Base-by-base conservation (phyloP, 768 basidiomycete genomes). In the Xanthoconium stramineum region DNA sequence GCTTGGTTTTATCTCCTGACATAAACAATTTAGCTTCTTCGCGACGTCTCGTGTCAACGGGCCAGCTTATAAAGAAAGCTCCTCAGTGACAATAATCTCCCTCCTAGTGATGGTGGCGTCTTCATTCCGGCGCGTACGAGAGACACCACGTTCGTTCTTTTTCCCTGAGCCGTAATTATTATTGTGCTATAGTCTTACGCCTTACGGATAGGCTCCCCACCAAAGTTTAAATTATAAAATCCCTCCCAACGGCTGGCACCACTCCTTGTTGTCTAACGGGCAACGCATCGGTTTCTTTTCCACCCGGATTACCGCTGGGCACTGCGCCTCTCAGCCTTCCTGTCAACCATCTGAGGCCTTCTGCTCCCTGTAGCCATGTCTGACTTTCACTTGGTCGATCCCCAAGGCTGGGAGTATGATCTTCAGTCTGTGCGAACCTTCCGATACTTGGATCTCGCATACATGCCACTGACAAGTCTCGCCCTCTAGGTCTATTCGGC, bases 331-430 rank as follows among this genome's bases (percentile, higher is more conserved):
- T 36, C 42, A 24, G 35, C 20, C 35, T 19, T 14, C 40, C 28
- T 15, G 19, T 19, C 15, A 28, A 17, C 14, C 24, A 20, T 55
- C 30, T 10, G 14, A 44, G 38, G 39, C 4, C 24, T 24, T 4
- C 24, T 24, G 15, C 3, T 24, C 40, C 20, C 42, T 13, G 13
- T 24, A 24, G 4, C 33, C 50, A 86, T 85, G 86, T 73, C 83
- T 33, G 84, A 89, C 68, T 88, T 88, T 67, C 82, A 83, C 20
- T 73, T 89, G 20, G 89, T 90, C 42, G 85, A 89, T 59, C 86
- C 86, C 17, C 78, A 77, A 57, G 88, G 87, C 20, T 92, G 90
- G 89, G 83, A 88, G 64, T 89, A 83, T 61, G 88, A 91, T 69
- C 78, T 90, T 6, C 86, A 88, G 63, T 88, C 88, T 46, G 89